Conservation (phyloP, 2,329 filamentous ascomycete genomes). For the Apiospora pterosperma region DNA sequence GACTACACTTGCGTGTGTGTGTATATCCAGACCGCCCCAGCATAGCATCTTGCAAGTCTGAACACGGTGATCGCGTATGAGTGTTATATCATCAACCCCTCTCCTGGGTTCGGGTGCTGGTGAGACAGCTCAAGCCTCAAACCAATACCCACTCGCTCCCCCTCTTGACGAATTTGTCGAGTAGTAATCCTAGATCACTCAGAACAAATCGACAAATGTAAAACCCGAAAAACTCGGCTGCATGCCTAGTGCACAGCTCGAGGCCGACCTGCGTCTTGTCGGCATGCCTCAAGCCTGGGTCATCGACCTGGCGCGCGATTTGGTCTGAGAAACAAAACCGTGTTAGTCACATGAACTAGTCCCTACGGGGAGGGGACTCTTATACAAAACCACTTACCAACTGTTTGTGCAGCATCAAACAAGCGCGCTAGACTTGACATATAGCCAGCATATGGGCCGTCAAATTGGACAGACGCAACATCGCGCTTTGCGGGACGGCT, state of each 20-base stretch:
- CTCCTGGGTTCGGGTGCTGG: background rate
- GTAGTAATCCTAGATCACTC: constrained; percentile 73
- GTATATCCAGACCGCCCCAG: background rate
- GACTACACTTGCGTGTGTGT: background rate
- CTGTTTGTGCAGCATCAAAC: constrained; percentile 87
- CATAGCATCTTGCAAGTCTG: background rate
- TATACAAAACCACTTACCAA: constrained; percentile 61
- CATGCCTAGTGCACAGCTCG: constrained; percentile 88
- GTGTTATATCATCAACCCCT: background rate
- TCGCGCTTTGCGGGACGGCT: constrained; percentile 71
- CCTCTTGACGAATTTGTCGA: constrained; percentile 97
- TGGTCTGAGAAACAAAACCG: constrained; percentile 58
- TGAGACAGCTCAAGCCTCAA: background rate
- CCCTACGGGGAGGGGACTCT: background rate
- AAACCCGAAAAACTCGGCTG: constrained; percentile 96
- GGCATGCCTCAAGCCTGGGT: constrained; percentile 85
- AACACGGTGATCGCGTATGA: background rate
- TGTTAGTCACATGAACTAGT: constrained; percentile 20
- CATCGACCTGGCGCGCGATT: constrained; percentile 93
- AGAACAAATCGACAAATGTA: constrained; percentile 96
- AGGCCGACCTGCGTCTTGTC: constrained; percentile 94
- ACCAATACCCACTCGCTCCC: constrained; percentile 84
- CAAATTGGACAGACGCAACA: constrained; percentile 64
- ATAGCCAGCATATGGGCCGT: constrained; percentile 83
- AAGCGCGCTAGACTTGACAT: constrained; percentile 86